Evolutionary conservation across 305 asterid genomes (phyloP).

Genomic region (Solanum hybrid): DNA sequence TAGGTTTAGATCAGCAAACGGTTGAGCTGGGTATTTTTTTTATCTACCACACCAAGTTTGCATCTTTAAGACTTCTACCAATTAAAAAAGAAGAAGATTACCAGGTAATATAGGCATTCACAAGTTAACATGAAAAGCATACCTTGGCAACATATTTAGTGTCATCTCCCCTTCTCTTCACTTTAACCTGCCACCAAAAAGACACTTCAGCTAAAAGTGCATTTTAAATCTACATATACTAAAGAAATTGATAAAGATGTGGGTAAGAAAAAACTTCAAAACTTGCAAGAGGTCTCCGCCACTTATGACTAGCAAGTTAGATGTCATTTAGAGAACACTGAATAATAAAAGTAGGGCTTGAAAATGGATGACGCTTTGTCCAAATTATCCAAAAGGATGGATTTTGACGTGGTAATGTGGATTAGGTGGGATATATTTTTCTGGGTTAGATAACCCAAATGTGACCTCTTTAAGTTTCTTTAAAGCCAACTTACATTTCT

Average conservation of each 20-base stretch:
- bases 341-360: background rate
- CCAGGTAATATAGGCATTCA: background rate
- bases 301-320: background rate
- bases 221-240: background rate
- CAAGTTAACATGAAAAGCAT: constrained; percentile 11
- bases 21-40: background rate
- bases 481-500: background rate
- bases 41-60: background rate
- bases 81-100: background rate
- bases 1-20: background rate
- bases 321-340: background rate
- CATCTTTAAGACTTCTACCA: background rate
- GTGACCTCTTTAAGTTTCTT: background rate
- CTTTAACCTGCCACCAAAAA: constrained; percentile 59
- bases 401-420: background rate
- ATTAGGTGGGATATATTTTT: background rate
- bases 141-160: constrained; percentile 91
- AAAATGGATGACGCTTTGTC: background rate
- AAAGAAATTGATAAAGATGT: background rate
- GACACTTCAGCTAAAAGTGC: constrained; percentile 3
- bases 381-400: background rate
- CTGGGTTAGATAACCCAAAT: background rate
- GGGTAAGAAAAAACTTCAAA: background rate
- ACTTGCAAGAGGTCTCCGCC: background rate
- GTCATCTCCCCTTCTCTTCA: constrained; percentile 86